Base-by-base conservation (phyloP, 768 basidiomycete species). In the Cystobasidiopsis lactophilus region DNA sequence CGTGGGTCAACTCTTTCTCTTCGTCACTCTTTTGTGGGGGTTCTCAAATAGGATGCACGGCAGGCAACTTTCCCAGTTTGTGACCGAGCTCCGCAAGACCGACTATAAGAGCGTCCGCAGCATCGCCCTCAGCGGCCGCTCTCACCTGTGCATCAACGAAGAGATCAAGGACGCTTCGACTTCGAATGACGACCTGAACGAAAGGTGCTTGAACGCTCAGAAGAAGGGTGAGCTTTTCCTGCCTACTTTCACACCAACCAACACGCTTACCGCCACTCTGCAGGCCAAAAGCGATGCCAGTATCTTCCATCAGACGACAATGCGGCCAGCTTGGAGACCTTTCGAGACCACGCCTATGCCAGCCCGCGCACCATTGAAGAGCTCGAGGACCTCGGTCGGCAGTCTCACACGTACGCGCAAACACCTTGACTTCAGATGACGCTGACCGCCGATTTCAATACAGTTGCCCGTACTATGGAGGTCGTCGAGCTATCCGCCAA, bases 381-480 rank as follows among this genome's bases (percentile, higher is more conserved):
- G 58, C 74, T 96, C 16, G 82, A 83, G 5, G 65, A 65, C 7
- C 68, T 77, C 1, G 93, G 93, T 2, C 73, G 75, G 49, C 69
- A 76, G 46, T 67, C 74, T 1, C 70, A 77, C 43, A 78, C n/a
- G n/a, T n/a, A n/a, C n/a, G n/a, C n/a, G n/a, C n/a, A n/a, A n/a
- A n/a, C n/a, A n/a, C n/a, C n/a, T n/a, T n/a, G n/a, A n/a, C n/a
- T n/a, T n/a, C n/a, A n/a, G n/a, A n/a, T n/a, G n/a, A n/a, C n/a
- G n/a, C n/a, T n/a, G n/a, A n/a, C n/a, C n/a, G n/a, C n/a, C n/a
- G n/a, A n/a, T n/a, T n/a, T n/a, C n/a, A n/a, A n/a, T n/a, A n/a
- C n/a, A n/a, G 76, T 9, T 98, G 91, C 64, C 85, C 91, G 0
- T 98, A 96, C 67, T 98, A 95, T 65, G 85, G 82, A 2, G 81